Percentiles rank a stretch among this genome's conserved stretches.
These are phyloP conservation scores for Rubroboletus pulcherrimus DNA, from an alignment of 768 basidiomycete genomes.

Conservation along the genomic window DNA sequence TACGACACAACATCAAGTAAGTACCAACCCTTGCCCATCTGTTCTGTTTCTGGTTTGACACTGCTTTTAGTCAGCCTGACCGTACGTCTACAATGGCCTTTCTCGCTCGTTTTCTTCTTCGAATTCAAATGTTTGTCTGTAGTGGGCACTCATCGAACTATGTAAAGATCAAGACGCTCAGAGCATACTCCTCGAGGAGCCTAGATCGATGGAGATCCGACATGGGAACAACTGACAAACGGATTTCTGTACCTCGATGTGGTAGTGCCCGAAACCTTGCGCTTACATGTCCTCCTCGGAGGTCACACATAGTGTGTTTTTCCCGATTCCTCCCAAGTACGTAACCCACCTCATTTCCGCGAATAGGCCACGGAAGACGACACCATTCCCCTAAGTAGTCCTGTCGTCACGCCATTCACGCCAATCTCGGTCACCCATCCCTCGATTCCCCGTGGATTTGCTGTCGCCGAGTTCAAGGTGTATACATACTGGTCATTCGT, in stretches of 20 bases:
- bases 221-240: slow-evolving; percentile 49
- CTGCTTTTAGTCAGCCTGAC: slow-evolving; percentile 23
- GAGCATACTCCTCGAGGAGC: slow-evolving; percentile 45
- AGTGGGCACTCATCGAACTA: slow-evolving; percentile 57
- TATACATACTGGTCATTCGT: background rate
- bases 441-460: slow-evolving; percentile 37
- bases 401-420: slow-evolving; percentile 41
- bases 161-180: slow-evolving; percentile 43
- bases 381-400: slow-evolving; percentile 49
- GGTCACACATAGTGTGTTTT: slow-evolving; percentile 12
- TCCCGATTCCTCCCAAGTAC: background rate
- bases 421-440: slow-evolving; percentile 33
- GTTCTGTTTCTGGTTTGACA: background rate
- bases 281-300: slow-evolving; percentile 39
- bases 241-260: slow-evolving; percentile 54
- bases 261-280: slow-evolving; percentile 42
- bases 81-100: slow-evolving; percentile 1
- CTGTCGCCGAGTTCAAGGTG: slow-evolving; percentile 28
- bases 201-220: slow-evolving; percentile 41
- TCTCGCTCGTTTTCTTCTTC: too few species aligned
- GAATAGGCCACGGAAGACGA: slow-evolving; percentile 51
- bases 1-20: slow-evolving; percentile 41
- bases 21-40: background rate
- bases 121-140: background rate
- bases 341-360: too few species aligned